phyloP scores from a whole-genome alignment of 257 asterid genomes.

The Solanum lignicaule region DNA sequence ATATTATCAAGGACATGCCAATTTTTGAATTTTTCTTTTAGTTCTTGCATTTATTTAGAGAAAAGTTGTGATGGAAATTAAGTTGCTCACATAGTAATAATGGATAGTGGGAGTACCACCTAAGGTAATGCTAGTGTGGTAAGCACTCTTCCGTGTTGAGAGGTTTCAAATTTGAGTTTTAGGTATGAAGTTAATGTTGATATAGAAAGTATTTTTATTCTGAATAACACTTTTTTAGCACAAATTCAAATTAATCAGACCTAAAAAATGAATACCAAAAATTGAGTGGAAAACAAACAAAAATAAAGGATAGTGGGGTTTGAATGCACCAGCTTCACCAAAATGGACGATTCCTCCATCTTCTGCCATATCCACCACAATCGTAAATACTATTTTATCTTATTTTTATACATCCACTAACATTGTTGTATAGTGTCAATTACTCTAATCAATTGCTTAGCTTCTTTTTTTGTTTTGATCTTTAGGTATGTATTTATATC shows the following conservation, averaged over 20 bases:
- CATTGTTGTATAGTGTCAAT: not conserved
- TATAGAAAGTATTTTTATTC: not conserved
- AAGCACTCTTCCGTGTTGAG: too few relatives aligned
- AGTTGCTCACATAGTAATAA: not conserved
- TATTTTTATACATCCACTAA: not conserved
- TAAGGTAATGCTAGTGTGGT: not conserved
- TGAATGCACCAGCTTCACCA: not conserved
- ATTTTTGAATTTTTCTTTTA: not conserved
- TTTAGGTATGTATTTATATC: not conserved
- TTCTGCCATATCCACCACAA: not conserved
- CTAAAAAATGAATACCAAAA: not conserved
- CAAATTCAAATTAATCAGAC: not conserved
- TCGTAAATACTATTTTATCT: not conserved
- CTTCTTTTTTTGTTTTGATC: not conserved
- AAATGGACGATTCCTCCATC: not conserved
- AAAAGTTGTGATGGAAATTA: not conserved
- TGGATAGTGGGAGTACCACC: not conserved
- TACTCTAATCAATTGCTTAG: not conserved
- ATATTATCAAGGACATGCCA: not conserved
- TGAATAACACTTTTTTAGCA: not conserved
- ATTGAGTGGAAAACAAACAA: not conserved
- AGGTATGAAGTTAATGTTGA: not conserved
- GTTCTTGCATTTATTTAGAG: not conserved
- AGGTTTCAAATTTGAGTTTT: not conserved
- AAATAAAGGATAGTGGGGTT: not conserved